phyloP scores from a whole-genome alignment of 768 basidiomycete species.

The Lentinula detonsa region DNA sequence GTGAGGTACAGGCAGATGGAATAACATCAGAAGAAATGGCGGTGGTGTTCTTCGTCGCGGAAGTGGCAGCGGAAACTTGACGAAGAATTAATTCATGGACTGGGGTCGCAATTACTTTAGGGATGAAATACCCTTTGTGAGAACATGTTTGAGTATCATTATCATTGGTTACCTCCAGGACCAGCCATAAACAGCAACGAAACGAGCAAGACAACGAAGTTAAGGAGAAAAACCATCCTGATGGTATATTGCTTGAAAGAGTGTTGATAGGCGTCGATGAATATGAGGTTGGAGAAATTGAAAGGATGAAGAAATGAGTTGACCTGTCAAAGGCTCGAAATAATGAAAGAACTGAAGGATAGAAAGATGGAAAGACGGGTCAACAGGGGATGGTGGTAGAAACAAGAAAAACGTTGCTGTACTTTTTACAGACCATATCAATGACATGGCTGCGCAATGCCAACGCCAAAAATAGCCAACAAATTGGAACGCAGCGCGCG shows the following conservation, averaged over 20 bases:
- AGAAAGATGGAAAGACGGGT: background rate
- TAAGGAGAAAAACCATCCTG: constrained; percentile 1
- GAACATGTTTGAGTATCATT: no score
- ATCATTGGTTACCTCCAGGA: background rate
- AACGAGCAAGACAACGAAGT: background rate
- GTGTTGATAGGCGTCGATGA: background rate
- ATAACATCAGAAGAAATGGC: background rate
- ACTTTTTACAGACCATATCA: background rate
- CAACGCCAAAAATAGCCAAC: background rate
- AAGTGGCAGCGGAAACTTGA: constrained; percentile 1
- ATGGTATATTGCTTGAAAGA: constrained; percentile 1
- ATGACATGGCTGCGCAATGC: background rate
- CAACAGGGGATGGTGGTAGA: background rate
- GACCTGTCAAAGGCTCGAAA: background rate
- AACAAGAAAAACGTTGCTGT: background rate
- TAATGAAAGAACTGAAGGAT: background rate
- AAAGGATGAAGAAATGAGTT: background rate
- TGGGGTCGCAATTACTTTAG: background rate
- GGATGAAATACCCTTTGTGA: background rate
- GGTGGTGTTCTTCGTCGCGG: background rate
- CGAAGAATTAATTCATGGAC: background rate
- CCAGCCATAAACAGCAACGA: background rate
- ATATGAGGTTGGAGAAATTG: background rate
- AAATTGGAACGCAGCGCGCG: background rate
- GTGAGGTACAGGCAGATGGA: constrained; percentile 1